Evolutionary conservation across 2,329 filamentous ascomycete genomes (phyloP).

Genomic region (Diaporthe citrichinensis): DNA sequence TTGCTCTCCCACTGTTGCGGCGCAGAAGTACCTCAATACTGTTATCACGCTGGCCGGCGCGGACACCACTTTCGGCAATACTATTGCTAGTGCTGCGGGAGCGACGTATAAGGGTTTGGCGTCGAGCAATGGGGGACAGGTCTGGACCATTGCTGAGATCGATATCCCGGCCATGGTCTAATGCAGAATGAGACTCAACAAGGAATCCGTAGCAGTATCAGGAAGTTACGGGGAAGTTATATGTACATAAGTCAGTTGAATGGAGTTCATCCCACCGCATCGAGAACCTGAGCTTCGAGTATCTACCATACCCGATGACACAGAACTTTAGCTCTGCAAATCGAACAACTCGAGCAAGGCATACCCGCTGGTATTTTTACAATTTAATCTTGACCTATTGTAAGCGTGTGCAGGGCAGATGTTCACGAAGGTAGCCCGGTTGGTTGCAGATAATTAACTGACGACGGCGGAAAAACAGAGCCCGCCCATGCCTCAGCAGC

Average conservation of each 20-base stretch:
- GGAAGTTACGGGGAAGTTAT: too few species aligned
- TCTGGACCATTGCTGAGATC: slow-evolving; percentile 53
- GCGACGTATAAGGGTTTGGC: slow-evolving; percentile 53
- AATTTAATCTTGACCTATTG: background rate
- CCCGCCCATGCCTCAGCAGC: background rate
- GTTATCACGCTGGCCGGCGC: slow-evolving; percentile 53
- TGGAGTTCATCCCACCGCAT: background rate
- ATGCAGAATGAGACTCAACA: background rate
- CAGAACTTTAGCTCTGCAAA: too few species aligned
- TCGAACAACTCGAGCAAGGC: background rate
- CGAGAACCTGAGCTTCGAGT: too few species aligned
- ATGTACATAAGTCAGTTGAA: background rate
- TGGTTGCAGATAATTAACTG: too few species aligned
- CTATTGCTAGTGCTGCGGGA: slow-evolving; percentile 47
- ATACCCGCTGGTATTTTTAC: background rate
- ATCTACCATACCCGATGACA: background rate
- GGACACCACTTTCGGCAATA: slow-evolving; percentile 50
- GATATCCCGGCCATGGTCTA: slow-evolving; percentile 37
- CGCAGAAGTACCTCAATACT: slow-evolving; percentile 56
- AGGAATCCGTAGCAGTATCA: background rate
- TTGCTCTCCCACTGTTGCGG: slow-evolving; percentile 54
- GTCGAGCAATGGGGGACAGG: slow-evolving; percentile 52
- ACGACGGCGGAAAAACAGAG: background rate
- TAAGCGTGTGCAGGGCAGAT: background rate
- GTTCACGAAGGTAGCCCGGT: background rate